Base-by-base conservation (phyloP, 176 grass and related monocot species). In the Puccinellia tenuiflora region DNA sequence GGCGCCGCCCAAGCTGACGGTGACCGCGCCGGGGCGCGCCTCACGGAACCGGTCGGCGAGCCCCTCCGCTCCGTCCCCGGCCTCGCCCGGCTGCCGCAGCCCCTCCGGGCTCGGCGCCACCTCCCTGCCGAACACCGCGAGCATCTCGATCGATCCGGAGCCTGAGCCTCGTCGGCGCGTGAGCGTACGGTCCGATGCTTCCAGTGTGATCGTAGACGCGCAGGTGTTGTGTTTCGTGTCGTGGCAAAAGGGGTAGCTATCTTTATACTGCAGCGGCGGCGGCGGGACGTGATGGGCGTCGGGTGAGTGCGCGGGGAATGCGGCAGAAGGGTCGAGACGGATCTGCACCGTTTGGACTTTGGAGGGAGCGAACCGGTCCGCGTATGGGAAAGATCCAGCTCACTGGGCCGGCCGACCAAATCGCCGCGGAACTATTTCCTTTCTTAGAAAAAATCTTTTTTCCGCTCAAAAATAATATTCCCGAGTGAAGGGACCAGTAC, bases 41-140 rank as follows among this genome's bases (percentile, higher is more conserved):
- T 90, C 82, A 5, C 57, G 47, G 87, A 97, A 94, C 33, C 72
- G 76, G 29, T 72, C 65, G 7, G 65, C 45, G 30, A 91, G 81
- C 69, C 61, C 24, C 39, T 52, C 75, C 13, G 75, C 87, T 50
- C 68, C 78, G 20, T 30, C 54, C 6, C 17, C 85, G 2, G 84
- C 53, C 21, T 62, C 80, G 31, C 73, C 47, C 30, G 88, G 77
- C 47, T 70, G 82, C 84, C 77, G 78, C 18, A 97, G 84, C 61
- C 90, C 90, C 62, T 92, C 88, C 7, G 92, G 94, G 86, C 78
- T 87, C 77, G 84, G 91, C 86, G 88, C 92, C 81, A 94, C 86
- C 81, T 78, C 46, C 81, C 21, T 75, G 56, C 89, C 60, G 85
- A 97, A 91, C 86, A 92, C 88, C 10, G 92, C 90, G 52, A 94